Evolutionary conservation across 148 eudicot genomes (phyloP).

Genomic region (Rhododendron molle): DNA sequence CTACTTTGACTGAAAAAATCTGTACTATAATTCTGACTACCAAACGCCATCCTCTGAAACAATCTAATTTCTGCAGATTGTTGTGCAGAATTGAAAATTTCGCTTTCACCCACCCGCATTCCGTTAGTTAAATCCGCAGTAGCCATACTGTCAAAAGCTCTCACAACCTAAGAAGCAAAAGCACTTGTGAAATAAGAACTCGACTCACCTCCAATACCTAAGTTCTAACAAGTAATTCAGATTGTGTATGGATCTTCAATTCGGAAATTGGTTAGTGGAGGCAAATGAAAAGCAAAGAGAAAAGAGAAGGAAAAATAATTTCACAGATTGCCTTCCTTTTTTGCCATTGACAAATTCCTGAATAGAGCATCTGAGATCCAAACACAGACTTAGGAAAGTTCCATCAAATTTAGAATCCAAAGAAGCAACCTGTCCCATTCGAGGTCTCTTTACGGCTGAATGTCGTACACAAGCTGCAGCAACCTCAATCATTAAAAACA

Average conservation of each 20-base stretch:
- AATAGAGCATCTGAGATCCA: not conserved
- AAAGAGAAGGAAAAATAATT: not conserved
- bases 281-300: not conserved
- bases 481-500: constrained; percentile 68
- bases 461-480: constrained; percentile 95
- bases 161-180: constrained; percentile 24
- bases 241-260: not conserved
- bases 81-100: constrained; percentile 46
- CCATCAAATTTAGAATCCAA: not conserved
- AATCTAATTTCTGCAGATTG: constrained; percentile 71
- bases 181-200: not conserved
- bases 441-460: constrained; percentile 69
- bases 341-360: not conserved
- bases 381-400: not conserved
- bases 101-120: constrained; percentile 81
- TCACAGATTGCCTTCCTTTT: not conserved
- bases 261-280: not conserved
- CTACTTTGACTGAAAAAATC: constrained; percentile 44
- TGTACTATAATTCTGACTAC: constrained; percentile 51
- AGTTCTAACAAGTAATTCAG: not conserved
- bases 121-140: constrained; percentile 71
- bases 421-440: constrained; percentile 80
- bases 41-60: constrained; percentile 75
- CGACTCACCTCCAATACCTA: not conserved
- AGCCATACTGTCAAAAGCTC: constrained; percentile 59